Base-by-base conservation (phyloP, 495 filamentous ascomycete genomes). In the Aspergillus bridgeri region DNA sequence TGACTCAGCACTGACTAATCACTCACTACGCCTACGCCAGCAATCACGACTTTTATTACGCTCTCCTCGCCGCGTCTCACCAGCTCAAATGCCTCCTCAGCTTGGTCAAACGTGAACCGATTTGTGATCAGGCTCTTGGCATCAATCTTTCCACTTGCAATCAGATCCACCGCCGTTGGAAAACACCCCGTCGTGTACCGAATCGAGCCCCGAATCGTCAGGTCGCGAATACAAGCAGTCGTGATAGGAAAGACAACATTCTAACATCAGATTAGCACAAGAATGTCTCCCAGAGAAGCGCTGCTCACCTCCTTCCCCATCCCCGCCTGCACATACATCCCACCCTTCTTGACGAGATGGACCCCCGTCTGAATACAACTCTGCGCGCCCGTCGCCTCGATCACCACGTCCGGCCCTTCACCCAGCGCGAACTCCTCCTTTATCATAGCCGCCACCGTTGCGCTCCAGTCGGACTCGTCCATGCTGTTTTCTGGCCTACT, bases 181-280 rank as follows among this genome's bases (percentile, higher is more conserved):
- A 92, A 92, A 68, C 92, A 89, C 8, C 89, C 89, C 51, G 80
- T 80, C 18, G 82, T 82, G 66, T 94, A 95, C 21, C 90, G 83
- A 74, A 92, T 93, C 59, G 83, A 86, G 19, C 90, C 90, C 68
- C 85, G 86, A 13, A 88, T 79, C 15, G 82, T 88, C 5, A 94
- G 77, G 69, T 92, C 90, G 74, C 92, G 91, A 4, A 82, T 77
- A 65, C 88, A 89, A 60, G 91, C 76, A 23, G 85, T 82, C 77
- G 89, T 86, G 65, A 95, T 94, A 29, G 90, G 90, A 74, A 91
- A 88, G 19, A 67, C 81, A 72, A 93, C n/a, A n/a, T n/a, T n/a
- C n/a, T n/a, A n/a, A n/a, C n/a, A n/a, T n/a, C n/a, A n/a, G n/a
- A n/a, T n/a, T n/a, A n/a, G n/a, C n/a, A n/a, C n/a, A n/a, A n/a